A percentile compares a stretch with the other conserved stretches of the same genome.
Conservation (phyloP, 495 filamentous ascomycete genomes). For the Penicillium desertorum region DNA sequence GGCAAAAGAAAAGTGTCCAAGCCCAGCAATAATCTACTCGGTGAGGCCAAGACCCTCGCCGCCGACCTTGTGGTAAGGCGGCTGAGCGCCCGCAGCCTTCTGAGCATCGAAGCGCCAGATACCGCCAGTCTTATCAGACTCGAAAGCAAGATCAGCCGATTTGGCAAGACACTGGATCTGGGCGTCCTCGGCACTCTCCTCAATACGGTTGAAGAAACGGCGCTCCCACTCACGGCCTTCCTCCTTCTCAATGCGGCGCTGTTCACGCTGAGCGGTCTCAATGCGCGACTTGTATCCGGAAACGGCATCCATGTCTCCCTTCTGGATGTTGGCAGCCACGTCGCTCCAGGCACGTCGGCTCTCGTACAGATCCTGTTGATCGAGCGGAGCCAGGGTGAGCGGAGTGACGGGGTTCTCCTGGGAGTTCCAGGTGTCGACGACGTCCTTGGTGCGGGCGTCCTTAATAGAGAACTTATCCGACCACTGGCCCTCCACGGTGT, state of each 20-base stretch:
- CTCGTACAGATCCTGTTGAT: constrained; percentile 84
- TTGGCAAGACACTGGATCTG: constrained; percentile 59
- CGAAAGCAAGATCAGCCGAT: constrained; percentile 54
- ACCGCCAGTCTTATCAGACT: constrained; percentile 80
- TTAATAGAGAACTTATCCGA: constrained; percentile 79
- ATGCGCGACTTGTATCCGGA: constrained; percentile 81
- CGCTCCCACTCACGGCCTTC: constrained; percentile 81
- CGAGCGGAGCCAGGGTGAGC: constrained; percentile 69
- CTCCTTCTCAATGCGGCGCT: constrained; percentile 76
- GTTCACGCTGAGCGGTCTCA: constrained; percentile 83
- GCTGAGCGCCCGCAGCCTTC: constrained; percentile 55
- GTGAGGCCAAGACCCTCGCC: constrained; percentile 42
- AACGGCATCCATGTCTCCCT: constrained; percentile 80
- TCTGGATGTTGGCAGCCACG: constrained; percentile 75
- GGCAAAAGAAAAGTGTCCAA: background rate
- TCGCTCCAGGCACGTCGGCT: constrained; percentile 84
- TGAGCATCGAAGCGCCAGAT: constrained; percentile 79
- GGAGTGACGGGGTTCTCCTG: constrained; percentile 60
- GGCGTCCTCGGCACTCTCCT: constrained; percentile 50
- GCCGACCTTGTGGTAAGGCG: constrained; percentile 45
- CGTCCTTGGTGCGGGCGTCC: constrained; percentile 65
- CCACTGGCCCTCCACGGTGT: constrained; percentile 90
- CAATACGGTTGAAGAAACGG: constrained; percentile 69
- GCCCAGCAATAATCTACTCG: constrained; percentile 14
- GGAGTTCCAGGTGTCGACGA: constrained; percentile 69